Evolutionary conservation across 108 stramenopile genomes (phyloP).

Genomic region (Pinguiococcus pyrenoidosus): DNA sequence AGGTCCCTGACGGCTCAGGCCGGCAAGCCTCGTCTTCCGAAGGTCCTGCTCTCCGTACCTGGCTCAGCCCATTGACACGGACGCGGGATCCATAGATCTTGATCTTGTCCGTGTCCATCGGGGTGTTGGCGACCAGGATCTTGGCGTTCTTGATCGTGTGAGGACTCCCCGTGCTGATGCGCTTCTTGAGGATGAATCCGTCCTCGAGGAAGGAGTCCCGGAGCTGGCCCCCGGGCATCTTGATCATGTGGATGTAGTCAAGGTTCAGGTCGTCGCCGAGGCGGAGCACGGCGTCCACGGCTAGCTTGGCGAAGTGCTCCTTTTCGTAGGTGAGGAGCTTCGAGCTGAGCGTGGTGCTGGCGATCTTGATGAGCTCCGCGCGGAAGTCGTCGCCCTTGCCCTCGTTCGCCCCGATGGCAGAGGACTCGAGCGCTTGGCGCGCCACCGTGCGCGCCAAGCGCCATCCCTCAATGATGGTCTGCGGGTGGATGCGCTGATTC

Average conservation of each 20-base stretch:
- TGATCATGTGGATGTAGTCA: slow-evolving; percentile 86
- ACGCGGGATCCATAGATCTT: slow-evolving; percentile 99
- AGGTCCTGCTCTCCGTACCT: slow-evolving; percentile 15
- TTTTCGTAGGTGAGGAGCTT: slow-evolving; percentile 93
- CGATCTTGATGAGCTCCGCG: slow-evolving; percentile 77
- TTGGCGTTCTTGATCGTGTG: slow-evolving; percentile 85
- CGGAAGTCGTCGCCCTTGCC: slow-evolving; percentile 48
- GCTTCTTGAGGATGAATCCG: slow-evolving; percentile 92
- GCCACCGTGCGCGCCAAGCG: slow-evolving; percentile 71
- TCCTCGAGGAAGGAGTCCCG: slow-evolving; percentile 90
- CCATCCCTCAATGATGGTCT: slow-evolving; percentile 95
- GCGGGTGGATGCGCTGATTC: slow-evolving; percentile 86
- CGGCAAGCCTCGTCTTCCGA: too few relatives aligned
- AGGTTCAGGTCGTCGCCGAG: slow-evolving; percentile 66
- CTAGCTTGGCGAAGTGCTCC: slow-evolving; percentile 86
- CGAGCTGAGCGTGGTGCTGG: slow-evolving; percentile 83
- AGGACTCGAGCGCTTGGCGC: slow-evolving; percentile 46
- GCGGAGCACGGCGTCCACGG: slow-evolving; percentile 90
- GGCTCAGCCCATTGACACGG: slow-evolving; percentile 78
- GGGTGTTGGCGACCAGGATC: slow-evolving; percentile 93
- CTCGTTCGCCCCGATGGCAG: neutral
- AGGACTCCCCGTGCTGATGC: slow-evolving; percentile 91
- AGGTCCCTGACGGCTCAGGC: neutral
- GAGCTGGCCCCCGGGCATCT: slow-evolving; percentile 84
- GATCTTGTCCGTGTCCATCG: slow-evolving; percentile 99